Conservation (phyloP, 2,329 filamentous ascomycete species). For the Ustilaginoidea virens region DNA sequence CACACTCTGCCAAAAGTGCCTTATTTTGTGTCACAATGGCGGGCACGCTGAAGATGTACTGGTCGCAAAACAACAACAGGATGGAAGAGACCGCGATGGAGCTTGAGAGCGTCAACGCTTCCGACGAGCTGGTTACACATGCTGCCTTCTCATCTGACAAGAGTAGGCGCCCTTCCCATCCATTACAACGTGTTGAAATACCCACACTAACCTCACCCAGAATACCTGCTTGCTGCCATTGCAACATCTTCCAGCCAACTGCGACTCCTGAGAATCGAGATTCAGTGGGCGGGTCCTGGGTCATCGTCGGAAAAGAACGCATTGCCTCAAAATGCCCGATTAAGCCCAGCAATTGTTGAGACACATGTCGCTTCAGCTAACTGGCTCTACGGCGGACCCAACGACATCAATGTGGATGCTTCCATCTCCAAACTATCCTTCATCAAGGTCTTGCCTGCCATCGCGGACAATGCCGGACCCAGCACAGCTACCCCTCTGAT, state of each 20-base stretch:
- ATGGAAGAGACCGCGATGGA: conserved; percentile 61
- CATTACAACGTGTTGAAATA: not conserved
- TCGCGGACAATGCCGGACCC: conserved; percentile 43
- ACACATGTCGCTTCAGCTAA: conserved; percentile 41
- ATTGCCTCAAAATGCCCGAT: conserved; percentile 25
- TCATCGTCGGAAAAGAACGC: conserved; percentile 38
- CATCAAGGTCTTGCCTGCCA: conserved; percentile 55
- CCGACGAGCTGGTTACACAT: conserved; percentile 66
- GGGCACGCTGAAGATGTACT: conserved; percentile 61
- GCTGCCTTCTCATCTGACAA: conserved; percentile 62
- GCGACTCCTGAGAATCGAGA: conserved; percentile 55
- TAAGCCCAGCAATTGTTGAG: conserved; percentile 38
- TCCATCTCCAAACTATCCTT: conserved; percentile 53
- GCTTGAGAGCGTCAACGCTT: conserved; percentile 55
- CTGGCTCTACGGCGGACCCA: conserved; percentile 35
- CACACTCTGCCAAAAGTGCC: conserved; percentile 53
- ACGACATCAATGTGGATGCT: conserved; percentile 27
- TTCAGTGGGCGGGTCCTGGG: conserved; percentile 52
- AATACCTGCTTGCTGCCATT: conserved; percentile 46
- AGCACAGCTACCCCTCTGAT: conserved; percentile 45
- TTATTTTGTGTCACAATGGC: conserved; percentile 63
- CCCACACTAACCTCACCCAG: conserved; percentile 16
- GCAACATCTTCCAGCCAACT: conserved; percentile 58
- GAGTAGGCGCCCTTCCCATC: conserved; percentile 28
- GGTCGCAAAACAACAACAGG: conserved; percentile 55